A percentile compares a stretch with the other conserved stretches of the same genome.
phyloP scores from a whole-genome alignment of 768 basidiomycete genomes.

The Chalciporus chontae region DNA sequence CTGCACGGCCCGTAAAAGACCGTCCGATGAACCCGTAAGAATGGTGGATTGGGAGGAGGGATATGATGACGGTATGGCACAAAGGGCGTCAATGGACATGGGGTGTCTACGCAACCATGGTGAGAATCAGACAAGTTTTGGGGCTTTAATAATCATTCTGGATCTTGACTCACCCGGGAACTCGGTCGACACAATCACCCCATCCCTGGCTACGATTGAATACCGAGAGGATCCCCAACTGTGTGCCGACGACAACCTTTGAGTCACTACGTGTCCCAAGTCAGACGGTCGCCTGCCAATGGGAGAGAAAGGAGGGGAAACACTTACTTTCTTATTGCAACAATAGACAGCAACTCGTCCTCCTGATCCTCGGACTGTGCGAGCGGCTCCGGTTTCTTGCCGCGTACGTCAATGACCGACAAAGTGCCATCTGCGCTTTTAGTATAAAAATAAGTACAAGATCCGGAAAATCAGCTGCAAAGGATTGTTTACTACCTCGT shows the following conservation, averaged over 20 bases:
- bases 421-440: constrained; percentile 88
- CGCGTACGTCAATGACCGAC: constrained; percentile 87
- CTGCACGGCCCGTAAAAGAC: constrained; percentile 81
- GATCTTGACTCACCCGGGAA: constrained; percentile 63
- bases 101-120: constrained; percentile 63
- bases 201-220: constrained; percentile 87
- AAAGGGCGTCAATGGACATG: constrained; percentile 84
- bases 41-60: constrained; percentile 65
- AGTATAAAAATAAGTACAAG: not conserved
- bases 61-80: constrained; percentile 61
- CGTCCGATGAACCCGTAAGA: constrained; percentile 90
- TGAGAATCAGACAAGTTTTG: constrained; percentile 7
- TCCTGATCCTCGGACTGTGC: constrained; percentile 95
- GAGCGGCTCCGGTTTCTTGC: constrained; percentile 71
- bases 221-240: constrained; percentile 83
- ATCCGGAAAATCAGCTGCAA: not conserved
- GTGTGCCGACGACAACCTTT: constrained; percentile 87
- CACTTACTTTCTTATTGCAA: constrained; percentile 75
- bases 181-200: constrained; percentile 88
- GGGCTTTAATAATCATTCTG: not conserved
- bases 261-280: constrained; percentile 44
- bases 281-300: not conserved
- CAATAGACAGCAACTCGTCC: constrained; percentile 86
- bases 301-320: not conserved
- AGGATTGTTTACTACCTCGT: constrained; percentile 59